Evolutionary conservation across 169 alveolate species (phyloP).

Genomic region (Theileria parva): DNA sequence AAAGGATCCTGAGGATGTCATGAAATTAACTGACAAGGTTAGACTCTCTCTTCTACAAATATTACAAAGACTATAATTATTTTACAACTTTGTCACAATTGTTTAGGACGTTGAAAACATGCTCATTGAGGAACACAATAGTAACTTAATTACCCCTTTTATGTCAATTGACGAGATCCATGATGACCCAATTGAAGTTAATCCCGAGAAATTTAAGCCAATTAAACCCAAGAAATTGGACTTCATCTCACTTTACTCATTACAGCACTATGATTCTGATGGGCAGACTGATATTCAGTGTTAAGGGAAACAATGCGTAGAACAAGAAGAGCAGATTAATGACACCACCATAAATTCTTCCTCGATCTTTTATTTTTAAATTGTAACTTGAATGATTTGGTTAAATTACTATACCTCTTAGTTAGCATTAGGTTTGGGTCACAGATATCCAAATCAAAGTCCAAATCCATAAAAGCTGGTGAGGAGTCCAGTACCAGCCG

Average conservation of each 20-base stretch:
- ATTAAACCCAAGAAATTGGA: constrained; percentile 15
- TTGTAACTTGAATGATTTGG: constrained; percentile 38
- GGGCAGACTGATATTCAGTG: background rate
- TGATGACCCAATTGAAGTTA: constrained; percentile 59
- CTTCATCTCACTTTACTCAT: constrained; percentile 7
- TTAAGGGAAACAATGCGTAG: background rate
- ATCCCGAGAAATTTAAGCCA: background rate
- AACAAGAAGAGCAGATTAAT: background rate
- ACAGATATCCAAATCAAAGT: constrained; percentile 37
- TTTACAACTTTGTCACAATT: background rate
- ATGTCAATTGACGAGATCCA: constrained; percentile 58
- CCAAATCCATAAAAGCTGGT: constrained; percentile 50
- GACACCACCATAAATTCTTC: constrained; percentile 25
- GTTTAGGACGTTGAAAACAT: constrained; percentile 48
- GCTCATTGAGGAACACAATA: constrained; percentile 59
- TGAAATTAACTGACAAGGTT: constrained; percentile 44
- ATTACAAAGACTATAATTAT: background rate
- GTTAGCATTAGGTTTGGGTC: constrained; percentile 31
- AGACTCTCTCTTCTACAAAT: background rate
- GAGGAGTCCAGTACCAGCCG: constrained; percentile 36
- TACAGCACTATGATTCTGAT: background rate
- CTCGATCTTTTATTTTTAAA: constrained; percentile 8
- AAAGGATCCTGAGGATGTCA: constrained; percentile 58
- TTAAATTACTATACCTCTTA: constrained; percentile 36
- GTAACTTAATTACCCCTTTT: constrained; percentile 37